Base-by-base conservation (phyloP, 2,329 filamentous ascomycete species). In the Mariannaea elegans region DNA sequence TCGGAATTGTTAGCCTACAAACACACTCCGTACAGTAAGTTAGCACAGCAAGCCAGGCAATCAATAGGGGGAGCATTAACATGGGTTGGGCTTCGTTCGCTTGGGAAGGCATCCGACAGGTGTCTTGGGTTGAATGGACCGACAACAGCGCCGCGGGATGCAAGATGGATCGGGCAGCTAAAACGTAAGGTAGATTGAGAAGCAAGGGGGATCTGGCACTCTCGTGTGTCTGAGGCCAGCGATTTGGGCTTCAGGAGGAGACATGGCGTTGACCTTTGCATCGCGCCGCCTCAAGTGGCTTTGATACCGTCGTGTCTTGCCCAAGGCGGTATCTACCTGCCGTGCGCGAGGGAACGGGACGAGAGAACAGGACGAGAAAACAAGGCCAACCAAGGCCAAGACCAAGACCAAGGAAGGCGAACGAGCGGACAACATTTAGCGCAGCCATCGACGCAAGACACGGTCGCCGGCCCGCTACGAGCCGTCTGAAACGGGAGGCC, bases 161-260 rank as follows among this genome's bases (percentile, higher is more conserved):
- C 53, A 48, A 44, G 45, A 56, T 56, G 23, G 53, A 56, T 56
- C 53, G 53, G 53, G 38, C 38, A 56, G 53, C 53, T 34, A 56
- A 27, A 9, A 9, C 24, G 24, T 27, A 5, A 44, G 53, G 53
- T 31, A 56, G 32, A 56, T 49, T 56, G 23, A 9, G 24, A 27
- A 34, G 41, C 51, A 54, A 42, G 51, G 51, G 51, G 18, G 18
- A 5, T 27, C 5, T 27, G 9, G 24, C 24, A 27, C 24, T 9
- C 24, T 27, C 9, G 24, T 38, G 8, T n/a, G 42, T 10, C 41
- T 36, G 39, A 9, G 21, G 39, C 36, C 48, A 39, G 23, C 34
- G 38, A 38, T n/a, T n/a, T 7, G 38, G 27, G 23, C 34, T 27
- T 41, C 34, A 29, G 32, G 48, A 51, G 18, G 48, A 41, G 51